Evolutionary conservation across 768 basidiomycete species (phyloP).

Genomic region (Cystobasidium ongulense): DNA sequence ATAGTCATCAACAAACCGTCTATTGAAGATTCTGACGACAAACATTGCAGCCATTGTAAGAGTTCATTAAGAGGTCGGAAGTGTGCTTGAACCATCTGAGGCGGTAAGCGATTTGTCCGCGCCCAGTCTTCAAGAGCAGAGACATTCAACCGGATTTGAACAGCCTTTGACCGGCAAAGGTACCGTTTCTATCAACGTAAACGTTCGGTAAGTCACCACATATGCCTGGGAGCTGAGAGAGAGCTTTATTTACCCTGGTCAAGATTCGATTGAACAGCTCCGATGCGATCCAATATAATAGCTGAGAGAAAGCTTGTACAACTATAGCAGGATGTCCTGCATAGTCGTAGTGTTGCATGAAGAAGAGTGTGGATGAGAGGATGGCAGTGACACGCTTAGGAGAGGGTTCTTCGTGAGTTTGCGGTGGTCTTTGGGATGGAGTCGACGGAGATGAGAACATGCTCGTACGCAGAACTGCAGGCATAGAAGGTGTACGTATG

Average conservation of each 20-base stretch:
- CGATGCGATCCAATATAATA: conserved; percentile 96
- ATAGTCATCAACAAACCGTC: conserved; percentile 79
- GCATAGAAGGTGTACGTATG: conserved; percentile 23
- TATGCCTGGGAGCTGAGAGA: conserved; percentile 48
- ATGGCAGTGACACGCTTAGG: conserved; percentile 62
- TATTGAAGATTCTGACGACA: conserved; percentile 81
- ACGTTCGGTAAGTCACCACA: not conserved
- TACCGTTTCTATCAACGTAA: conserved; percentile 83
- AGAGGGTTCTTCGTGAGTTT: conserved; percentile 32
- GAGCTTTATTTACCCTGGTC: conserved; percentile 33
- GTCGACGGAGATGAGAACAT: conserved; percentile 10
- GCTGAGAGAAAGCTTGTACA: conserved; percentile 88
- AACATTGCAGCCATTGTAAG: conserved; percentile 73
- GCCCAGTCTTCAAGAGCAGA: conserved; percentile 85
- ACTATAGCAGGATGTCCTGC: conserved; percentile 66
- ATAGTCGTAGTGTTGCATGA: conserved; percentile 75
- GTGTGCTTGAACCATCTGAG: conserved; percentile 63
- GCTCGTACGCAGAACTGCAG: not conserved
- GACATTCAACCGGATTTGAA: conserved; percentile 82
- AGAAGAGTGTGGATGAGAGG: conserved; percentile 72
- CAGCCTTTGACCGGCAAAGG: conserved; percentile 79
- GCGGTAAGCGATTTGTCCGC: conserved; percentile 66
- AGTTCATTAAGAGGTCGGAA: conserved; percentile 77
- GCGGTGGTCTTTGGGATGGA: not conserved
- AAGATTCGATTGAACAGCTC: conserved; percentile 50